Evolutionary conservation across 169 alveolate genomes (phyloP).

Genomic region (Cryptosporidium xiaoi): DNA sequence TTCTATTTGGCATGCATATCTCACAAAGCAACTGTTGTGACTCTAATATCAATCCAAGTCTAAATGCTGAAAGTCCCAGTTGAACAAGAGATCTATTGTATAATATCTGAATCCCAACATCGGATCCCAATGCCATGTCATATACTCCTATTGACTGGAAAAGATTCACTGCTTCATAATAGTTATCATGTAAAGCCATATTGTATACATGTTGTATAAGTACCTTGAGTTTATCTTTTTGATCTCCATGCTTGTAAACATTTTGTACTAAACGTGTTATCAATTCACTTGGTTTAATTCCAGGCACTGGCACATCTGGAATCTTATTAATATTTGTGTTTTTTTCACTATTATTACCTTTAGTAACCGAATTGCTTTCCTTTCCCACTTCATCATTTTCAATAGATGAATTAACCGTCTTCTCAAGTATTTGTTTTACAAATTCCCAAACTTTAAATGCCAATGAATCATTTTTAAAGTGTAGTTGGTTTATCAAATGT

Average conservation of each 20-base stretch:
- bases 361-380: neutral
- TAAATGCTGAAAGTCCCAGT: slow-evolving; percentile 96
- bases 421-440: slow-evolving; percentile 42
- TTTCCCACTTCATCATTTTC: neutral
- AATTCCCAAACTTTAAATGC: slow-evolving; percentile 72
- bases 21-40: slow-evolving; percentile 92
- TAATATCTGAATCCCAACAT: slow-evolving; percentile 91
- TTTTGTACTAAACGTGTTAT: slow-evolving; percentile 79
- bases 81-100: slow-evolving; percentile 95
- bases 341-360: neutral
- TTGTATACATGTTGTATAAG: slow-evolving; percentile 88
- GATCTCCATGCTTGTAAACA: slow-evolving; percentile 85
- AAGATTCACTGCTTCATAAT: slow-evolving; percentile 88
- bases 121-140: slow-evolving; percentile 90
- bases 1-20: slow-evolving; percentile 90
- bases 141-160: slow-evolving; percentile 87
- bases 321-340: neutral
- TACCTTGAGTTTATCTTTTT: slow-evolving; percentile 86
- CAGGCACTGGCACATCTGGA: slow-evolving; percentile 54
- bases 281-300: slow-evolving; percentile 70
- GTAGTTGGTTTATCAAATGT: slow-evolving; percentile 34
- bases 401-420: slow-evolving; percentile 49
- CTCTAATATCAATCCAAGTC: slow-evolving; percentile 92
- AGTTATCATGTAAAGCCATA: slow-evolving; percentile 89
- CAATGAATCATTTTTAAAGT: slow-evolving; percentile 46